phyloP scores from a whole-genome alignment of 208 protist genomes.

The Novymonas esmeraldas region DNA sequence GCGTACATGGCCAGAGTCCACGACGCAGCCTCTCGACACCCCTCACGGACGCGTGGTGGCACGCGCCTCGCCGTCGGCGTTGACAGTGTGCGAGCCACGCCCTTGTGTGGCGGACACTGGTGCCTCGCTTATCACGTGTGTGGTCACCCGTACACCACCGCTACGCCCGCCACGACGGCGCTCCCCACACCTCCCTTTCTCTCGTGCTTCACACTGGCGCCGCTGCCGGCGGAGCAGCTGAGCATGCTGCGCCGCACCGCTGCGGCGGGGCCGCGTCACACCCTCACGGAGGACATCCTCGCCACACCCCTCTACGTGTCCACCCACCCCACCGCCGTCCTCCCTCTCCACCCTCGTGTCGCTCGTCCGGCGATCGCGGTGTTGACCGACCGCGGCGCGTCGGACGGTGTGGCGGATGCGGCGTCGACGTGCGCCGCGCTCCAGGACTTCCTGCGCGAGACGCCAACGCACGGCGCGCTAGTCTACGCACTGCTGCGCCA shows the following conservation, averaged over 20 bases:
- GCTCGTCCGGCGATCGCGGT: background rate
- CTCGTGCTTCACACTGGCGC: constrained; percentile 32
- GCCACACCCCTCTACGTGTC: constrained; percentile 30
- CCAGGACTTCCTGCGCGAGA: constrained; percentile 1
- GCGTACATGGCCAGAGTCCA: background rate
- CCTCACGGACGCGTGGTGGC: background rate
- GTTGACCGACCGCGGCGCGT: background rate
- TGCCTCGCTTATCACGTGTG: constrained; percentile 15
- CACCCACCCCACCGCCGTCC: background rate
- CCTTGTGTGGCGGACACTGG: constrained; percentile 21
- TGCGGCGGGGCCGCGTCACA: background rate
- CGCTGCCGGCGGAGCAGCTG: constrained; percentile 25
- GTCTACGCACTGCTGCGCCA: constrained; percentile 18
- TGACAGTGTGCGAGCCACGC: background rate
- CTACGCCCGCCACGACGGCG: background rate
- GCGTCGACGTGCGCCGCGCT: background rate
- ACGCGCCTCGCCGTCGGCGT: background rate
- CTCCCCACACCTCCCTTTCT: background rate
- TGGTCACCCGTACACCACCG: background rate
- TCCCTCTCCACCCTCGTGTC: background rate
- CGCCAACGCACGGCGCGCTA: constrained; percentile 5
- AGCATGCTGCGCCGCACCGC: background rate
- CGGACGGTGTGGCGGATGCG: background rate
- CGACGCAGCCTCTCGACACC: background rate
- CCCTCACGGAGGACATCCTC: constrained; percentile 15